Base-by-base conservation (phyloP, 202 grass and related monocot genomes). In the Panicum virgatum region DNA sequence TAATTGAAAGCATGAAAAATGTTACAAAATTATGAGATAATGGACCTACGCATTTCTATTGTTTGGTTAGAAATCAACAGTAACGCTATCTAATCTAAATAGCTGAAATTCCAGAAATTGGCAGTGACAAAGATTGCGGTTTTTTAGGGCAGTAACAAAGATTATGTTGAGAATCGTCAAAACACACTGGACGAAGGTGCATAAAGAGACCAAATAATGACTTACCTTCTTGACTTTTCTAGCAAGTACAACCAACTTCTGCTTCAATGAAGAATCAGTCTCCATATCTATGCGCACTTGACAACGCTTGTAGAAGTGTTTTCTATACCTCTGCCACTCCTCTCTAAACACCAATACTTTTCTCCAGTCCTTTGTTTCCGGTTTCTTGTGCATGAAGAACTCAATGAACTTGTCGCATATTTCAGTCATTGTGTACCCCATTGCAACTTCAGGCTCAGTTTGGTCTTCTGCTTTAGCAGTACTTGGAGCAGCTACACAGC, bases 151-250 rank as follows among this genome's bases (percentile, higher is more conserved):
- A 50, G 46, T 7, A 18, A 71, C 16, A 52, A 50, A 76, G 13
- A 64, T 29, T 29, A 60, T 60, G n/a, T 59, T 34, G 8, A 30
- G 0, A 36, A 57, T 83, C 19, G 22, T 71, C 29, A 25, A 44
- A 66, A 5, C 73, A 72, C 25, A 40, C n/a, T 73, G 47, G 32
- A 40, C 23, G 46, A 82, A n/a, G n/a, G 20, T 75, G 37, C 46
- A 36, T 85, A 39, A 69, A 34, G 19, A 83, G 76, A 75, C 6
- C 4, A 88, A 74, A 84, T 60, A 70, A 64, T 6, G 81, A 79
- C 26, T 36, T 69, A 93, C 95, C 90, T 89, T 97, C 82, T 97
- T 94, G 43, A 97, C 63, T 94, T 94, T 97, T 78, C 92, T 94
- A 43, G 90, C 90, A 76, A 97, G 86, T 40, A 88, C 77, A 86